A percentile compares a stretch with the other conserved stretches of the same genome.
phyloP scores from a whole-genome alignment of 495 filamentous ascomycete genomes.

The Rhypophila decipiens region DNA sequence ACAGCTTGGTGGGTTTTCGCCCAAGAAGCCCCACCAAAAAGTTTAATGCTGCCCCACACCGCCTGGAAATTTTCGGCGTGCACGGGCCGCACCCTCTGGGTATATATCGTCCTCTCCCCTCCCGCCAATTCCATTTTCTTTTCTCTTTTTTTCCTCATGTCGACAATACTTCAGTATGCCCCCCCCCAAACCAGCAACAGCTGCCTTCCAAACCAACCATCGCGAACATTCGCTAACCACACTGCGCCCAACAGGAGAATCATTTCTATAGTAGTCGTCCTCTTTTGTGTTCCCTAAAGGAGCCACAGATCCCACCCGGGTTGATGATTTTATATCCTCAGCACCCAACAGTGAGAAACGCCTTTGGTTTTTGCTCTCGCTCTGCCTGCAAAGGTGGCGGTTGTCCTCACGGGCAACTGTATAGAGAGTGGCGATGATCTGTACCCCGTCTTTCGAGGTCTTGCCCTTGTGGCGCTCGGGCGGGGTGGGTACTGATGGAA shows the following conservation, averaged over 20 bases:
- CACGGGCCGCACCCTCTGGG: constrained; percentile 26
- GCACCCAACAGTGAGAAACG: constrained; percentile 51
- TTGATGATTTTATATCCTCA: constrained; percentile 55
- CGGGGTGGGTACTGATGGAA: constrained; percentile 57
- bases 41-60: constrained; percentile 1
- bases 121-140: constrained; percentile 18
- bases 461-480: constrained; percentile 47
- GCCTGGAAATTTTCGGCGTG: constrained; percentile 32
- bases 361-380: constrained; percentile 42
- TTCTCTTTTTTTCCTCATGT: constrained; percentile 41
- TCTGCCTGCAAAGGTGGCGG: constrained; percentile 47
- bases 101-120: constrained; percentile 25
- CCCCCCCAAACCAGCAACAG: constrained; percentile 27
- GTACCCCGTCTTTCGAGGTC: constrained; percentile 45
- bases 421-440: constrained; percentile 62
- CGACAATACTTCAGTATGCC: constrained; percentile 55
- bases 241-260: constrained; percentile 53
- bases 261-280: constrained; percentile 87
- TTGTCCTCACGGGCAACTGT: constrained; percentile 29
- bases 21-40: constrained; percentile 13
- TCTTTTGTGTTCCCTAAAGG: constrained; percentile 70
- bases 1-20: not conserved
- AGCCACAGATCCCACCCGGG: constrained; percentile 59
- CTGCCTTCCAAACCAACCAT: not conserved
- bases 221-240: constrained; percentile 16